phyloP scores from a whole-genome alignment of 257 asterid genomes.

The Salvia splendens region DNA sequence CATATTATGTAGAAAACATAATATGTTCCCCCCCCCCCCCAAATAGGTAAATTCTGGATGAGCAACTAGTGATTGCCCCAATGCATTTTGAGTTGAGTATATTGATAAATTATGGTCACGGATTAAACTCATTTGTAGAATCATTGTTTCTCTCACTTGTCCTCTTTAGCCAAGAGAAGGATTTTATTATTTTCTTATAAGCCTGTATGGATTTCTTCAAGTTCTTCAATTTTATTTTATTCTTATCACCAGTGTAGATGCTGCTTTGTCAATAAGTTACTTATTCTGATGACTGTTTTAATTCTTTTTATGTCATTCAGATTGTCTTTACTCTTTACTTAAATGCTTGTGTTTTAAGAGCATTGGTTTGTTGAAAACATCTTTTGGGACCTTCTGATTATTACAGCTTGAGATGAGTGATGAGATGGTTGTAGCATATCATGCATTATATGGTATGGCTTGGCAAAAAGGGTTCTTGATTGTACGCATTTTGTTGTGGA shows the following conservation, averaged over 20 bases:
- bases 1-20: background rate
- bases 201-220: constrained; percentile 11
- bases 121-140: no score
- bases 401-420: constrained; percentile 14
- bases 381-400: background rate
- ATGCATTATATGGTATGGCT: constrained; percentile 1
- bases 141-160: background rate
- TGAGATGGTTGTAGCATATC: constrained; percentile 17
- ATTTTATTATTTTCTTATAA: constrained; percentile 3
- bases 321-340: background rate
- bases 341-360: background rate
- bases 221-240: background rate
- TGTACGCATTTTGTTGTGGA: background rate
- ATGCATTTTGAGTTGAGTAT: background rate
- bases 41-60: constrained; percentile 11
- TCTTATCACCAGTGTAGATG: background rate
- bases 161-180: constrained; percentile 4
- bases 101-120: no score
- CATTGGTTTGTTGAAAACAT: background rate
- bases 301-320: background rate
- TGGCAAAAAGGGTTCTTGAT: background rate
- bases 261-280: constrained; percentile 1
- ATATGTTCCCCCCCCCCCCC: background rate
- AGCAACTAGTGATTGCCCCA: background rate
- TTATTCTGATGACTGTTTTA: constrained; percentile 2